phyloP scores from a whole-genome alignment of 2,329 filamentous ascomycete genomes.

The Epichloe glyceriae region DNA sequence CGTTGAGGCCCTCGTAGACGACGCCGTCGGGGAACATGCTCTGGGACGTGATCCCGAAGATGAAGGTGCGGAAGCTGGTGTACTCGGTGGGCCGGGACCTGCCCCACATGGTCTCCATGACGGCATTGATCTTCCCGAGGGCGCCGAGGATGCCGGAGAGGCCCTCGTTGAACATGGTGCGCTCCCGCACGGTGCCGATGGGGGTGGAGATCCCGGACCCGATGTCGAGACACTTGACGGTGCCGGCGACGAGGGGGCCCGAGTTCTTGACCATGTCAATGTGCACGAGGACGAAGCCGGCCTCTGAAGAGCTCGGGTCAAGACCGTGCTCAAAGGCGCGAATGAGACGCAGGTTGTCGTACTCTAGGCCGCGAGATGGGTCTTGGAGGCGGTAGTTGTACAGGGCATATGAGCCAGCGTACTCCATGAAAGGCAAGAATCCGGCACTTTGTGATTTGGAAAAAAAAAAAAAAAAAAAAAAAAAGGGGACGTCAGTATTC shows the following conservation, averaged over 20 bases:
- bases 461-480: neutral
- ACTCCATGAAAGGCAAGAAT: constrained; percentile 91
- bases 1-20: constrained; percentile 71
- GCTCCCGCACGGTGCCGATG: constrained; percentile 20
- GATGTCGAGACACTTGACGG: constrained; percentile 53
- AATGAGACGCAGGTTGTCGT: constrained; percentile 65
- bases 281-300: constrained; percentile 91
- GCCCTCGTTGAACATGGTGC: constrained; percentile 50
- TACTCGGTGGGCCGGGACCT: constrained; percentile 76
- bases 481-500: neutral
- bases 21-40: constrained; percentile 91
- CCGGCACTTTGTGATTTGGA: constrained; percentile 34
- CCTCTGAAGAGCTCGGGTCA: constrained; percentile 76
- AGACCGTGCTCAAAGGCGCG: constrained; percentile 86
- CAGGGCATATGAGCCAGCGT: constrained; percentile 54
- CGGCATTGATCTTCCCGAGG: constrained; percentile 53
- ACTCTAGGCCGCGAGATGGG: constrained; percentile 42
- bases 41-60: constrained; percentile 89
- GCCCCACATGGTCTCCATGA: constrained; percentile 88
- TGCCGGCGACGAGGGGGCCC: constrained; percentile 60
- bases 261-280: constrained; percentile 92
- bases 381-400: constrained; percentile 54
- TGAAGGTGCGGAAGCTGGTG: constrained; percentile 86
- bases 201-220: constrained; percentile 17
- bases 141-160: constrained; percentile 48